phyloP scores from a whole-genome alignment of 1,284 basidiomycete species.

The Agroathelia rolfsii region DNA sequence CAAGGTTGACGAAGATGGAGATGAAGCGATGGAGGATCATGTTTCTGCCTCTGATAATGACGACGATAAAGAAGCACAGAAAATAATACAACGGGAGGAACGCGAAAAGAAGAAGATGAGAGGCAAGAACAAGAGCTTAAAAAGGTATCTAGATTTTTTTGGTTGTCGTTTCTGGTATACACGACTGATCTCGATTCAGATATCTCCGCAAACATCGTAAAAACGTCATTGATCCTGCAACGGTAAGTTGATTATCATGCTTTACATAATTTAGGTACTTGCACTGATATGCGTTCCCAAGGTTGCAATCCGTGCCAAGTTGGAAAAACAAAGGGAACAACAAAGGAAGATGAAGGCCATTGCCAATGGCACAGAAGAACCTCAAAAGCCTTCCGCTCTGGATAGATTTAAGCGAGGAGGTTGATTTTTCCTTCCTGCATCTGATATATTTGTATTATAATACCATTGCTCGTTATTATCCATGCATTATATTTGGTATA shows the following conservation, averaged over 20 bases:
- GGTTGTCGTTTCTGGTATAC: not conserved
- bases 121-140: slow-evolving; percentile 77
- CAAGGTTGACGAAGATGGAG: slow-evolving; percentile 51
- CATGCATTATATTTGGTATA: no score
- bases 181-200: slow-evolving; percentile 18
- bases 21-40: slow-evolving; percentile 26
- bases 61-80: slow-evolving; percentile 24
- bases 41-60: no score
- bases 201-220: slow-evolving; percentile 83
- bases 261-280: slow-evolving; percentile 3
- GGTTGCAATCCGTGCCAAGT: slow-evolving; percentile 60
- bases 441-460: no score
- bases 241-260: slow-evolving; percentile 42
- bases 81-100: slow-evolving; percentile 32
- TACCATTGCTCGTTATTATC: no score
- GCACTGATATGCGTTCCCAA: slow-evolving; percentile 17
- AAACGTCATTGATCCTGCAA: slow-evolving; percentile 84
- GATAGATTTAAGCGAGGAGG: slow-evolving; percentile 56
- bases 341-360: slow-evolving; percentile 34
- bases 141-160: slow-evolving; percentile 37
- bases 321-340: slow-evolving; percentile 56
- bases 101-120: slow-evolving; percentile 77
- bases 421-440: no score
- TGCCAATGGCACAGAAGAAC: slow-evolving; percentile 29
- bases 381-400: slow-evolving; percentile 47